Evolutionary conservation across 805 yeast species (phyloP).

Genomic region (Nakazawaea wyomingensis): DNA sequence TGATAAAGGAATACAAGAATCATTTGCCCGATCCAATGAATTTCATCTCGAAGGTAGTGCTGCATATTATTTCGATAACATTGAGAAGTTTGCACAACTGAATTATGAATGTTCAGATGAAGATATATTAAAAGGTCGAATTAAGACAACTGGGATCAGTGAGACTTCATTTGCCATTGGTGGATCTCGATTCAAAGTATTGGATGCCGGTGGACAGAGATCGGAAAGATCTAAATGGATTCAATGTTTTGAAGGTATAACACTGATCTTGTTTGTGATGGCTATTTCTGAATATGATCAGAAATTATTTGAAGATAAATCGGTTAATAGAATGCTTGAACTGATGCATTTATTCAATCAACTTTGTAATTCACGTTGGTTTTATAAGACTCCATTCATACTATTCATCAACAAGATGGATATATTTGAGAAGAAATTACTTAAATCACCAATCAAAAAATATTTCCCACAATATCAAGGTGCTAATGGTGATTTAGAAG

Average conservation of each 20-base stretch:
- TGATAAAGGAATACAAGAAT: slow-evolving; percentile 61
- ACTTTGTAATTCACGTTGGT: slow-evolving; percentile 81
- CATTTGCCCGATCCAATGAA: slow-evolving; percentile 59
- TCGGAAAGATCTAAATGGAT: slow-evolving; percentile 92
- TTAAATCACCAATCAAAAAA: slow-evolving; percentile 55
- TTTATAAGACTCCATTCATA: slow-evolving; percentile 79
- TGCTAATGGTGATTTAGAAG: slow-evolving; percentile 54
- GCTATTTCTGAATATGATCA: slow-evolving; percentile 94
- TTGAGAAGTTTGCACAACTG: slow-evolving; percentile 57
- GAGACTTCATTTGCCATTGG: slow-evolving; percentile 73
- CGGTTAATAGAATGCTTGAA: slow-evolving; percentile 88
- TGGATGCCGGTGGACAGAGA: slow-evolving; percentile 97
- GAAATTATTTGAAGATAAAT: slow-evolving; percentile 80
- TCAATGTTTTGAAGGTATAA: slow-evolving; percentile 86
- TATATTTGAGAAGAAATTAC: slow-evolving; percentile 66
- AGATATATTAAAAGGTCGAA: slow-evolving; percentile 85
- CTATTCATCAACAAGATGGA: slow-evolving; percentile 88
- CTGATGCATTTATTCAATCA: slow-evolving; percentile 80
- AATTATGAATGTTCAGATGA: slow-evolving; percentile 68
- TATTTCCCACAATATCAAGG: slow-evolving; percentile 81
- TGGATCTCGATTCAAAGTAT: slow-evolving; percentile 62
- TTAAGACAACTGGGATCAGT: slow-evolving; percentile 93
- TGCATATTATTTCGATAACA: slow-evolving; percentile 70
- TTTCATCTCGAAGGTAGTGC: slow-evolving; percentile 87
- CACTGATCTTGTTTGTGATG: slow-evolving; percentile 80